Evolutionary conservation across 2,329 filamentous ascomycete species (phyloP).

Genomic region (Colletotrichum sublineola): DNA sequence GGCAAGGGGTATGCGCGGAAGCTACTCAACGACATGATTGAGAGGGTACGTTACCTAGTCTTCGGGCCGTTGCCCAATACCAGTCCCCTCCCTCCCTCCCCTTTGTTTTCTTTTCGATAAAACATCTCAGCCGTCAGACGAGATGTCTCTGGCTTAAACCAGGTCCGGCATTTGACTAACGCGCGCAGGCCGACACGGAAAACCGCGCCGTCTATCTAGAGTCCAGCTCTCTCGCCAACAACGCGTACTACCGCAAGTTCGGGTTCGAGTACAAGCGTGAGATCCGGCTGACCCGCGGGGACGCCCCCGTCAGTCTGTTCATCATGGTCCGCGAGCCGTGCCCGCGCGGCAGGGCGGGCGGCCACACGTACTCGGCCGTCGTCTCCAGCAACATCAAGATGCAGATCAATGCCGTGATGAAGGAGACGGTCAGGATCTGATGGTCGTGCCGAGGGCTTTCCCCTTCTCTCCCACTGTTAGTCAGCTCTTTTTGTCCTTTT

Average conservation of each 20-base stretch:
- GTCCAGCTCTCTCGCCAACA: constrained; percentile 78
- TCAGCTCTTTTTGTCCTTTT: constrained; percentile 3
- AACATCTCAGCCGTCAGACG: background rate
- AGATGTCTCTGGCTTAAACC: background rate
- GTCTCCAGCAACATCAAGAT: constrained; percentile 51
- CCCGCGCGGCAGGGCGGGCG: constrained; percentile 46
- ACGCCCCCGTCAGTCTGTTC: constrained; percentile 74
- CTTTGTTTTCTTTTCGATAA: background rate
- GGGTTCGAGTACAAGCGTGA: constrained; percentile 77
- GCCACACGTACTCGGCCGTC: constrained; percentile 46
- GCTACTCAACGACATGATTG: constrained; percentile 78
- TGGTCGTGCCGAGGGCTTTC: background rate
- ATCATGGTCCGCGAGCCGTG: constrained; percentile 86
- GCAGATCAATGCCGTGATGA: constrained; percentile 50
- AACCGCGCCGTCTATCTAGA: constrained; percentile 81
- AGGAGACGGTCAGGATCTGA: constrained; percentile 38
- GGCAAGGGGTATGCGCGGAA: constrained; percentile 80
- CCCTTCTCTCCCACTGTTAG: background rate
- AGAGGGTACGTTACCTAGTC: constrained; percentile 60
- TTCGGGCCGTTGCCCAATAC: background rate
- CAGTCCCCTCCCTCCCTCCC: background rate
- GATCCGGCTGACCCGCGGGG: constrained; percentile 71
- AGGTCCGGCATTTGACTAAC: background rate
- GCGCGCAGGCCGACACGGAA: constrained; percentile 73
- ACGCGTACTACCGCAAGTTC: constrained; percentile 79